Evolutionary conservation across 2,329 filamentous ascomycete genomes (phyloP), one percentile per base, ranked within the genome.

Genomic region (Xylariomycetidae sp.): DNA sequence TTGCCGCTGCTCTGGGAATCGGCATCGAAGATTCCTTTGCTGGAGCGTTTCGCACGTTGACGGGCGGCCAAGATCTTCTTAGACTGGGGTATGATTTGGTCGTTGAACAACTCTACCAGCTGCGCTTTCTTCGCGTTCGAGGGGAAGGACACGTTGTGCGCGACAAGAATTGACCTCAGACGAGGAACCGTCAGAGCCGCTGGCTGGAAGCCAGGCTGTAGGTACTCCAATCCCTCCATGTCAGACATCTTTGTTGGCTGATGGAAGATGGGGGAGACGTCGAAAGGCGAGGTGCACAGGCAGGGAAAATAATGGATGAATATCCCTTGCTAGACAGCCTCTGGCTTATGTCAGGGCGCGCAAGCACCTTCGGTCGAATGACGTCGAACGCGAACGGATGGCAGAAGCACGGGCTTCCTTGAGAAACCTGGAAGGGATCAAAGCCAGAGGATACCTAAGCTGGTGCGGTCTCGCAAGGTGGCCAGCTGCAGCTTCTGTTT

Each of bases 121-220:
- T 94, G 82, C 0, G 78, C 67, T 66, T 98, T 98, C 66, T 96
- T 98, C 10, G 92, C 88, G 4, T 81, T 89, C 0, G 86, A 81
- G 5, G 89, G 82, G 56, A 95, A 96, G 23, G 78, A 65, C 52
- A 96, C 69, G 56, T 88, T 84, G 64, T 98, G 86, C 45, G 79
- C 83, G 52, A 96, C 85, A 37, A 98, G 77, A 46, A 96, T 93
- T 30, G 85, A 90, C 51, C 92, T 85, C 49, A 98, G 70, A 28
- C 84, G 83, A 18, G 92, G 88, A 31, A 96, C 79, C 2, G 88
- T 96, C 43, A 96, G 75, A 44, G 74, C 77, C 54, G 74, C 72
- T 14, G 92, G 79, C 57, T 98, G 87, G 58, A 95, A 96, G 50
- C 76, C 85, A 34, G 85, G 74, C 54, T 89, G 79, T 19, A 96